Conservation (phyloP, 495 filamentous ascomycete species). For the Penicillium turbatum region DNA sequence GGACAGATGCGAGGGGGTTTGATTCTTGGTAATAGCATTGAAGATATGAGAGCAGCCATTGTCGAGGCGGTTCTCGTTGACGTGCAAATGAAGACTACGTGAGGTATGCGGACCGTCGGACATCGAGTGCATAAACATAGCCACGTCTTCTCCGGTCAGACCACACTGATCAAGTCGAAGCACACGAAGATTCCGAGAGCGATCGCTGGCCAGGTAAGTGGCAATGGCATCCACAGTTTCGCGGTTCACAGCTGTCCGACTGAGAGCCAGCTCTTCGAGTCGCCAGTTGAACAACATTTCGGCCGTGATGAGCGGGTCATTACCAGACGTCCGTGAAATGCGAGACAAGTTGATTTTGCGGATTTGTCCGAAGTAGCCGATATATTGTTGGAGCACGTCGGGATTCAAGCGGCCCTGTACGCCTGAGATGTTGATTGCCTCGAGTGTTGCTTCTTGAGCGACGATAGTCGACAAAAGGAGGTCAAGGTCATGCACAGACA, state of each 20-base stretch:
- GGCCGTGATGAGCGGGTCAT: conserved; percentile 60
- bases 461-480: conserved; percentile 42
- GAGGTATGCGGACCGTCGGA: conserved; percentile 42
- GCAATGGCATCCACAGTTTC: conserved; percentile 55
- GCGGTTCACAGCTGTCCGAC: conserved; percentile 57
- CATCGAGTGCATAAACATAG: conserved; percentile 75
- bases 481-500: conserved; percentile 53
- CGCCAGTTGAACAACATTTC: conserved; percentile 69
- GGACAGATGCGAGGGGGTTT: conserved; percentile 67
- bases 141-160: conserved; percentile 72
- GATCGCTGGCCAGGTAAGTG: conserved; percentile 56
- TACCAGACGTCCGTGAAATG: conserved; percentile 56
- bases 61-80: conserved; percentile 80
- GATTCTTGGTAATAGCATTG: conserved; percentile 57
- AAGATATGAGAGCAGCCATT: conserved; percentile 65
- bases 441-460: conserved; percentile 65
- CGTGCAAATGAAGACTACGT: conserved; percentile 68
- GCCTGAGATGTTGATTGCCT: conserved; percentile 71
- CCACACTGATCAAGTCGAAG: conserved; percentile 76
- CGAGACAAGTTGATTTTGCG: conserved; percentile 69
- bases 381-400: conserved; percentile 55
- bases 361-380: conserved; percentile 64
- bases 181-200: conserved; percentile 61
- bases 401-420: conserved; percentile 70
- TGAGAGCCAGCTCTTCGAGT: conserved; percentile 69